Conservation (phyloP, 2,329 filamentous ascomycete species). For the Neoarthrinium moseri region DNA sequence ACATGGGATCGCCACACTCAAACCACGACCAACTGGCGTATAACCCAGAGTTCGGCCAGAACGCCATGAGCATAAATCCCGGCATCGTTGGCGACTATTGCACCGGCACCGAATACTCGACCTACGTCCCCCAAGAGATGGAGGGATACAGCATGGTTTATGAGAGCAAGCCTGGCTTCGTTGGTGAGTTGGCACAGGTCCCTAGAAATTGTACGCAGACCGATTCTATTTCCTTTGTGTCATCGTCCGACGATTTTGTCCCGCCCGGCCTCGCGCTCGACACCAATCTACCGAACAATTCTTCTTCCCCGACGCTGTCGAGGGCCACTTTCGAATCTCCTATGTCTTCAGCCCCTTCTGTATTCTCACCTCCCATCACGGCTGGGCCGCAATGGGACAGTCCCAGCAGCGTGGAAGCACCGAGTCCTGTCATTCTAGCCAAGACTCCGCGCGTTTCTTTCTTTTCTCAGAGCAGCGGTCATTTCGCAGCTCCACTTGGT, state of each 20-base stretch:
- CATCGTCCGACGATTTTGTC: conserved; percentile 23
- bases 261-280: conserved; percentile 23
- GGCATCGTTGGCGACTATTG: conserved; percentile 60
- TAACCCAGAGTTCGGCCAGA: conserved; percentile 56
- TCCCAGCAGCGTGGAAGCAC: conserved; percentile 17
- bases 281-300: conserved; percentile 22
- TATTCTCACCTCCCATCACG: conserved; percentile 28
- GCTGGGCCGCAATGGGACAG: conserved; percentile 24
- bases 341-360: conserved; percentile 26
- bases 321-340: conserved; percentile 25
- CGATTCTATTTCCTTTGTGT: conserved; percentile 17
- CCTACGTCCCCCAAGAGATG: conserved; percentile 43
- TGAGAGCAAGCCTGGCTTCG: conserved; percentile 49
- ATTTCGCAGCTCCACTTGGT: conserved; percentile 50
- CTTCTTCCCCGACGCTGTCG: conserved; percentile 22
- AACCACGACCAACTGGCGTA: conserved; percentile 56
- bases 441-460: conserved; percentile 36
- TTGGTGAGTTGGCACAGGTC: conserved; percentile 52
- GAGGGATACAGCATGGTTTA: conserved; percentile 51
- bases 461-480: conserved; percentile 52
- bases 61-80: conserved; percentile 59
- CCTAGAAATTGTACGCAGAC: conserved; percentile 24
- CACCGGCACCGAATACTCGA: conserved; percentile 54
- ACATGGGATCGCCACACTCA: conserved; percentile 66
- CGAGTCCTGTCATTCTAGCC: conserved; percentile 20